phyloP scores from a whole-genome alignment of 805 yeast species.

The Zygotorulaspora chibaensis region DNA sequence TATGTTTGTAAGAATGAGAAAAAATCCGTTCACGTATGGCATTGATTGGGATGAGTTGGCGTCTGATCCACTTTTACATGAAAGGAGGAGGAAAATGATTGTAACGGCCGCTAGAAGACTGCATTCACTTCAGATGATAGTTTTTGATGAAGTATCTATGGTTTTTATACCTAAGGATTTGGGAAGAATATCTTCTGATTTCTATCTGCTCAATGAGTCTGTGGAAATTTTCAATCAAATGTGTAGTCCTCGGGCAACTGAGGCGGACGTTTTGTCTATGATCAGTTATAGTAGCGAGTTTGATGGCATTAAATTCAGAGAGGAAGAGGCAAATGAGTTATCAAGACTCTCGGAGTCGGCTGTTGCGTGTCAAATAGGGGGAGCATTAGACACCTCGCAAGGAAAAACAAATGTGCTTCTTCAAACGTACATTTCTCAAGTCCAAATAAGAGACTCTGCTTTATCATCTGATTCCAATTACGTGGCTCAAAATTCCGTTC shows the following conservation, averaged over 20 bases:
- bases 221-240: constrained; percentile 85
- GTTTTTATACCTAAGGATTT: constrained; percentile 80
- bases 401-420: constrained; percentile 84
- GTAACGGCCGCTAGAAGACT: constrained; percentile 74
- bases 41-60: constrained; percentile 81
- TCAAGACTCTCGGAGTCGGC: constrained; percentile 53
- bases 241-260: constrained; percentile 80
- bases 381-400: constrained; percentile 66
- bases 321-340: constrained; percentile 79
- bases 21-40: constrained; percentile 90
- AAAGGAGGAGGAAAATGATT: constrained; percentile 70
- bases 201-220: constrained; percentile 77
- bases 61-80: constrained; percentile 76
- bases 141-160: constrained; percentile 79
- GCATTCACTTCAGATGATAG: constrained; percentile 89
- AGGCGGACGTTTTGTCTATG: constrained; percentile 85
- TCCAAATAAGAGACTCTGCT: constrained; percentile 70
- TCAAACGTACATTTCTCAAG: constrained; percentile 82
- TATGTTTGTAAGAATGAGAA: constrained; percentile 87
- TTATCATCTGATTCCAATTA: constrained; percentile 82
- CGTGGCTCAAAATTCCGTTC: constrained; percentile 91
- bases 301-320: constrained; percentile 81
- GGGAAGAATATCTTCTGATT: constrained; percentile 93
- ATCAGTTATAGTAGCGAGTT: constrained; percentile 91
- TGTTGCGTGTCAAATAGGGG: constrained; percentile 78